phyloP scores from a whole-genome alignment of 202 grass and related monocot species.

The Brachypodium distachyon region DNA sequence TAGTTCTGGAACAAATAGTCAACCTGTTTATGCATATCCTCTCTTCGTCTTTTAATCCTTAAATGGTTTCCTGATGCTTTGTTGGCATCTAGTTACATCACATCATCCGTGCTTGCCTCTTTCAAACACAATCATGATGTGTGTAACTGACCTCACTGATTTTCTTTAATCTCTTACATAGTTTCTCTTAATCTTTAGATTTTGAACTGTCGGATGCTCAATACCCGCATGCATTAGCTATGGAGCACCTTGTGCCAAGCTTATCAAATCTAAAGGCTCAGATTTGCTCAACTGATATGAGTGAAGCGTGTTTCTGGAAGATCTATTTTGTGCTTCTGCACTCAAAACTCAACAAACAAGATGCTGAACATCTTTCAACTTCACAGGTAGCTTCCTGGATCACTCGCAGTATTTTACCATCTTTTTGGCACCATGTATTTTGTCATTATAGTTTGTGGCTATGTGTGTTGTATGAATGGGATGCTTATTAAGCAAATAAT shows the following conservation, averaged over 20 bases:
- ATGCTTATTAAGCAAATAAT: not conserved
- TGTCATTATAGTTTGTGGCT: not conserved
- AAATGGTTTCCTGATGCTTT: not conserved
- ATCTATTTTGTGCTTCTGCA: constrained; percentile 78
- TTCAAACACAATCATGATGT: not conserved
- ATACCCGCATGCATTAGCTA: constrained; percentile 38
- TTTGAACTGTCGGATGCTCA: constrained; percentile 65
- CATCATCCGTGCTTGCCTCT: not conserved
- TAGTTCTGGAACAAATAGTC: not conserved
- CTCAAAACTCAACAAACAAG: constrained; percentile 49
- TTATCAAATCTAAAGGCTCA: constrained; percentile 36
- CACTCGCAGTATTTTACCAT: not conserved
- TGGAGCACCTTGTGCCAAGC: constrained; percentile 41
- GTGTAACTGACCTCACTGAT: not conserved
- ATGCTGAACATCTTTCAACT: constrained; percentile 55
- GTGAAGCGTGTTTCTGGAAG: constrained; percentile 74
- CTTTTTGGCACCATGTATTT: not conserved
- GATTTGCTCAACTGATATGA: constrained; percentile 70
- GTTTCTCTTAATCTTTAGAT: constrained; percentile 34
- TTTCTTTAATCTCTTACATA: not conserved
- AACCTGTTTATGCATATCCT: not conserved
- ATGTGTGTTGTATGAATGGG: not conserved
- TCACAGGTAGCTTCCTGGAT: constrained; percentile 34
- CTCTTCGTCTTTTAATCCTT: not conserved
- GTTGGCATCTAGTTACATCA: not conserved